Evolutionary conservation across 176 grass and related monocot species (phyloP).

Genomic region (Saccharum officinarum): DNA sequence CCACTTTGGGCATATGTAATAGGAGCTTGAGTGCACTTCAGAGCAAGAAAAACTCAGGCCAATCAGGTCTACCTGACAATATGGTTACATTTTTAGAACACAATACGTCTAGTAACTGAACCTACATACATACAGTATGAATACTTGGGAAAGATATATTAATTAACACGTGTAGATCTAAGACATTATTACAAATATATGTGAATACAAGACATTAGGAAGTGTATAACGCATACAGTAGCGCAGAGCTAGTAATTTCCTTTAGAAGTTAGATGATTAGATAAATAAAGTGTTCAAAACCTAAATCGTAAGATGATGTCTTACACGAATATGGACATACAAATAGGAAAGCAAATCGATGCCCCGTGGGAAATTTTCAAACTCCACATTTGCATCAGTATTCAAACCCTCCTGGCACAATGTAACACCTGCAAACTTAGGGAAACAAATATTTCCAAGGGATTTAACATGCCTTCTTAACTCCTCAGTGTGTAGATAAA

Average conservation of each 20-base stretch:
- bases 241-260: neutral
- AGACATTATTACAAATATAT: neutral
- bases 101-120: neutral
- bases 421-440: conserved; percentile 66
- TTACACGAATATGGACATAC: conserved; percentile 96
- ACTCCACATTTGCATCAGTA: conserved; percentile 69
- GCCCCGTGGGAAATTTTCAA: conserved; percentile 80
- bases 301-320: conserved; percentile 48
- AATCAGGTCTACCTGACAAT: neutral
- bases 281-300: neutral
- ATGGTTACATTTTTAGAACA: neutral
- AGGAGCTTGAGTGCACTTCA: neutral
- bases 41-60: neutral
- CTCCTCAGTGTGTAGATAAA: conserved; percentile 91
- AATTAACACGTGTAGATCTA: neutral
- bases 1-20: conserved; percentile 6
- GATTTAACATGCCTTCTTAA: conserved; percentile 81
- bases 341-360: conserved; percentile 94
- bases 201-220: conserved; percentile 26
- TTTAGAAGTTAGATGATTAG: conserved; percentile 19
- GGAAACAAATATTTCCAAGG: conserved; percentile 95
- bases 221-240: conserved; percentile 24
- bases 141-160: neutral
- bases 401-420: conserved; percentile 81
- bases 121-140: conserved; percentile 1